Percentiles rank a stretch among this genome's conserved stretches.
phyloP scores from a whole-genome alignment of 331 rosid species.

The Acacia pycnantha region DNA sequence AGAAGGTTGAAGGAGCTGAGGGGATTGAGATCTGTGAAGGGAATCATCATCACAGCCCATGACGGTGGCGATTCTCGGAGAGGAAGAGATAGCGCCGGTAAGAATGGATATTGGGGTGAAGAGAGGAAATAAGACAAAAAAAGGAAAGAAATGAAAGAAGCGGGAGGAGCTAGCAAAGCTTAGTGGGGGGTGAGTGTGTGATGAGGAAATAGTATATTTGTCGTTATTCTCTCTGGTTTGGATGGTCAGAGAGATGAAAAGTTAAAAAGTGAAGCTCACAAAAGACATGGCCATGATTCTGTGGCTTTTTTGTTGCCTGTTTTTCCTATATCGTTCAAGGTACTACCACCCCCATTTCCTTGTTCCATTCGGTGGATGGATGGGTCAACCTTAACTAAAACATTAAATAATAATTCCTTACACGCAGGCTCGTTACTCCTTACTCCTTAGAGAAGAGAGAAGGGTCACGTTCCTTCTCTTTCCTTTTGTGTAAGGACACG shows the following conservation, averaged over 20 bases:
- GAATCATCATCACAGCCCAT: constrained; percentile 40
- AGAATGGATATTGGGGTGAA: background rate
- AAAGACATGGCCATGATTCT: constrained; percentile 41
- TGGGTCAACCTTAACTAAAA: background rate
- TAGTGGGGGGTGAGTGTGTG: background rate
- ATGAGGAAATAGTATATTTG: background rate
- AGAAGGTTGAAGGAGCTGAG: constrained; percentile 18
- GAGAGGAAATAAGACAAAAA: background rate
- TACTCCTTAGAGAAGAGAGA: background rate
- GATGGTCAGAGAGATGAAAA: background rate
- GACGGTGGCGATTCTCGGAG: constrained; percentile 12
- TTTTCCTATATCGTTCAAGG: background rate
- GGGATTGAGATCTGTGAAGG: constrained; percentile 20
- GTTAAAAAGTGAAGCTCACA: constrained; percentile 16
- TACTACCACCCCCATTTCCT: background rate
- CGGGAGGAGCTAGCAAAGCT: background rate
- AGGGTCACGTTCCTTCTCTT: background rate
- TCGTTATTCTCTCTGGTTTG: background rate
- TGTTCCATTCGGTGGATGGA: background rate
- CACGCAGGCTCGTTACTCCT: background rate
- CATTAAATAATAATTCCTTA: background rate
- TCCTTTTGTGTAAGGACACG: background rate
- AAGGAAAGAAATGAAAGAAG: background rate
- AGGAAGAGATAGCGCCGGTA: background rate
- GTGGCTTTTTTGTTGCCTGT: constrained; percentile 4